Base-by-base conservation (phyloP, 169 alveolate species). In the Toxoplasma gondii region DNA sequence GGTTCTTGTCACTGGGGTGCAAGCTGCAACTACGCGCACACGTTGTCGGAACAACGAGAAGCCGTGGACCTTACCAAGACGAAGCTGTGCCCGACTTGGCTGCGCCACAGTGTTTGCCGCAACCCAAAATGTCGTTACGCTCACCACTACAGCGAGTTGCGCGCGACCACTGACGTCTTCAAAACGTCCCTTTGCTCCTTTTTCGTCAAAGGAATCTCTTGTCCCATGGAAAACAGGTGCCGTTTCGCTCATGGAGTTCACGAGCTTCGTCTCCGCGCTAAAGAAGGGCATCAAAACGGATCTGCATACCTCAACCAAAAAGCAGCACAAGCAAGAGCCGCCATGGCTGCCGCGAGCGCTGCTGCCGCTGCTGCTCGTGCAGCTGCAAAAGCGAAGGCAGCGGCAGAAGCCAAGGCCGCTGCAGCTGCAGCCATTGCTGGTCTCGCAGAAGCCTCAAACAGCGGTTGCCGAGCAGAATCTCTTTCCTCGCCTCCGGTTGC, bases 1-100 rank as follows among this genome's bases (percentile, higher is more conserved):
- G 96, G 97, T 36, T 87, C 91, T 41, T 95, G 97, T 70, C 95
- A 94, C 58, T 94, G 97, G 91, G 92, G 97, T 43, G 96, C 88
- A 64, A 93, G 93, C 31, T 95, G 97, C 91, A 82, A 94, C 84
- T 95, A 95, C 91, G 97, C 97, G 31, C 97, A 95, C 94, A 93
- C 97, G 19, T 95, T 91, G 41, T 92, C 92, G 44, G 97, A 95
- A 88, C 91, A 93, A 74, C 91, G 97, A 91, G 97, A 94, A 31
- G 94, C 96, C 38, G 96, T 95, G n/a, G 96, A 95, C 88, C 94
- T 95, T 39, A 94, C 96, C 54, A 95, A 95, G 78, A 95, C 97
- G 29, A 94, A 94, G 64, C 94, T 95, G 53, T 95, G 97, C 53
- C 96, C 97, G 41, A 93, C 92, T 82, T 94, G 92, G 91, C 93